Base-by-base conservation (phyloP, 306 rosid genomes). In the Begonia loranthoides region DNA sequence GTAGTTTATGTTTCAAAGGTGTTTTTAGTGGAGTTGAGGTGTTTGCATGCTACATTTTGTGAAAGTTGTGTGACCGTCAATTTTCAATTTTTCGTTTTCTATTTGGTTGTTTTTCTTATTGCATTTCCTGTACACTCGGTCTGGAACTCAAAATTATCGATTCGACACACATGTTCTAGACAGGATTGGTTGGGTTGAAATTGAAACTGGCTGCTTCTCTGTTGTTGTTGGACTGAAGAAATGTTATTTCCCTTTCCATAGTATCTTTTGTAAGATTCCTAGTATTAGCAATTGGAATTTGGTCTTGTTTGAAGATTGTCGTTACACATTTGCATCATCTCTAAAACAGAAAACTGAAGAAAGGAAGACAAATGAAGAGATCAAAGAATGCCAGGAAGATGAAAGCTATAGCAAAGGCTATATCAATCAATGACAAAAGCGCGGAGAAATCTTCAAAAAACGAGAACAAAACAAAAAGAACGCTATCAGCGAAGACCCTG, bases 311-410 rank as follows among this genome's bases (percentile, higher is more conserved):
- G 47, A 3, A 43, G n/a, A 43, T n/a, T 43, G 47, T 43, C 47
- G 3, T 43, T 43, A 43, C 47, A 0, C 36, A 28, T 28, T 8
- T 4, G 47, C 6, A n/a, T 10, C 47, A 10, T 43, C 47, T 43
- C 36, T 10, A 7, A 43, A 43, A 66, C 84, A 89, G 95, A 57
- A 89, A 76, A 70, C 52, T 66, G 51, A 89, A 74, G 72, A 81
- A 75, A 51, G 95, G 94, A 63, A 75, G 85, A 65, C 83, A 73
- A 40, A 71, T 84, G 97, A 89, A 89, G 84, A 78, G 95, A 76
- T 49, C 95, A 2, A 70, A 82, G 72, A 82, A 76, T 62, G 95
- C 49, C 6, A 71, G 95, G 51, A 79, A 73, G 68, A 69, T 50
- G 67, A 89, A 82, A 57, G 84, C 87, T 34, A 51, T 65, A 6